Evolutionary conservation across 495 filamentous ascomycete species (phyloP), one percentile per base, ranked within the genome.

Genomic region (Penicillium macrosclerotiorum): DNA sequence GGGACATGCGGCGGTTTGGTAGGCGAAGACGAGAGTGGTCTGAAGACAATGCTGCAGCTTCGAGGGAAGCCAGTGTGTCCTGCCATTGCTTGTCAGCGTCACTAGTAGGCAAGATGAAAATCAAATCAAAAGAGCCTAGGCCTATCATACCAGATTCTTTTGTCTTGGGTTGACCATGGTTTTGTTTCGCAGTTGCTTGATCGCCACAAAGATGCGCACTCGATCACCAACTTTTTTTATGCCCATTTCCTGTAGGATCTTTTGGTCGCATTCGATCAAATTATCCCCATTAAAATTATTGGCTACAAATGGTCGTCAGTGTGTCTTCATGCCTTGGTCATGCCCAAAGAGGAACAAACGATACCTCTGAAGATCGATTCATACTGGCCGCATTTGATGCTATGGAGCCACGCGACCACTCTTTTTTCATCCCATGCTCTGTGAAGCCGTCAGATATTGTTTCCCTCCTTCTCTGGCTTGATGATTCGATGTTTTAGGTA

Each of bases 271-370:
- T 67, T 99, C 93, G 45, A 99, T 78, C 31, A 99, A 74, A 58
- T 94, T 96, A 65, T 94, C 90, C 42, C 93, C 93, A 59, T 90
- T 97, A 71, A 99, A 95, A 60, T 96, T 87, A 59, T 99, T 95
- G 46, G 81, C 83, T 85, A 37, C 3, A 31, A 20, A 18, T 13
- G 3, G 16, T 14, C 8, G 38, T 56, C 12, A 56, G 35, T 14
- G 9, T 44, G 8, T 17, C 16, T 22, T 11, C 40, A 31, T 20
- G 22, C 17, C 33, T 16, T 13, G n/a, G 6, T 17, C 22, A 13
- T 30, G 17, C 17, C n/a, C 36, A 12, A 38, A 7, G 31, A 38
- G 22, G 37, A 31, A 42, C n/a, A n/a, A n/a, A n/a, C n/a, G 59
- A 52, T 70, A 84, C 82, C 82, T 73, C 85, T 84, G 58, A 99